phyloP scores from a whole-genome alignment of 768 basidiomycete species.

The Leccinum disarticulatum region DNA sequence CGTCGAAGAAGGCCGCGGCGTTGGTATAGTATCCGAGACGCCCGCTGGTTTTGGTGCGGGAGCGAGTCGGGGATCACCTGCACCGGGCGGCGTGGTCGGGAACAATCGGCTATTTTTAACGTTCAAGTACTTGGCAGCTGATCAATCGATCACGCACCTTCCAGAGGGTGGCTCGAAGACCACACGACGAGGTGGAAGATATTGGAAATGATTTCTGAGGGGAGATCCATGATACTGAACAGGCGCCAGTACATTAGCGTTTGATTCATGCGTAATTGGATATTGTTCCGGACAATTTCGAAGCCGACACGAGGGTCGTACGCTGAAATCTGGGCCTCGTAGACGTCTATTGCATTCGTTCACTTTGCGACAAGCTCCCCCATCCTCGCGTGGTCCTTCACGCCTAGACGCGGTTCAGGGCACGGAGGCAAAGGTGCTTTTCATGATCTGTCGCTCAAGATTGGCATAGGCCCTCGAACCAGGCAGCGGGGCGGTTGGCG shows the following conservation, averaged over 20 bases:
- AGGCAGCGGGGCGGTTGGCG: slow-evolving; percentile 15
- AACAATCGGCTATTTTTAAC: no score
- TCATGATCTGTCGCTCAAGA: slow-evolving; percentile 21
- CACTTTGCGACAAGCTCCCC: slow-evolving; percentile 12
- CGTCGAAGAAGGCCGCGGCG: no score
- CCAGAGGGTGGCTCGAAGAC: slow-evolving; percentile 41
- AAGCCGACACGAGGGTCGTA: slow-evolving; percentile 20
- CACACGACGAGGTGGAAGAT: slow-evolving; percentile 63
- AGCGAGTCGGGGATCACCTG: no score
- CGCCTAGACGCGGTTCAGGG: slow-evolving; percentile 18
- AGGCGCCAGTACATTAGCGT: slow-evolving; percentile 36
- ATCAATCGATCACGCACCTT: slow-evolving; percentile 10
- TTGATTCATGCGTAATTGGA: slow-evolving; percentile 19
- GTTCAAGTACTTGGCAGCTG: no score
- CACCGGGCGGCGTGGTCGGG: no score
- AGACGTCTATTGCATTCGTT: slow-evolving; percentile 10
- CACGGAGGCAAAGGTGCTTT: slow-evolving; percentile 14
- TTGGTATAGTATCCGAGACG: no score
- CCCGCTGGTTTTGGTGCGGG: no score
- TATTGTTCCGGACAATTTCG: slow-evolving; percentile 13
- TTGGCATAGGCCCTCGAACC: slow-evolving; percentile 18
- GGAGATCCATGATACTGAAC: slow-evolving; percentile 62
- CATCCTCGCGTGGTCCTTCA: not conserved
- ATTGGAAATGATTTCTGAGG: slow-evolving; percentile 60
- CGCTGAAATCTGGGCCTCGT: slow-evolving; percentile 21